Percentiles rank a stretch among this genome's conserved stretches.
These are phyloP conservation scores for Metschnikowia kunwiensis DNA, from an alignment of 805 yeast species.

Conservation along the genomic window DNA sequence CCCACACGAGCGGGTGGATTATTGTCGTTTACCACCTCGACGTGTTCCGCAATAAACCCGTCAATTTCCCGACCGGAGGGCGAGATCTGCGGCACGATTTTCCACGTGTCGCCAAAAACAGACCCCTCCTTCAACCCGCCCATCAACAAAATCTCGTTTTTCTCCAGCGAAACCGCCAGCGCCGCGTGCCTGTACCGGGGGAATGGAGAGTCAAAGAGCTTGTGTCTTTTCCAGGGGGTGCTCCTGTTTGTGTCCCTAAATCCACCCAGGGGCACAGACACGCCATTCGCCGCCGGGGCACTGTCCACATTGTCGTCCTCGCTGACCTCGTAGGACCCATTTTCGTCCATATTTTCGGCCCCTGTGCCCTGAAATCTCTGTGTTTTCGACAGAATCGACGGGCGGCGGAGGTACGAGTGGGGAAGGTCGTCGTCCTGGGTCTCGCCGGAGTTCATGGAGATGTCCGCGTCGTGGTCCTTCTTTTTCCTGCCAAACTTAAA, in stretches of 20 bases:
- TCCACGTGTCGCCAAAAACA: slow-evolving; percentile 96
- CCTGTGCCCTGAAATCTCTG: no score
- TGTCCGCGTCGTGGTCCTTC: slow-evolving; percentile 27
- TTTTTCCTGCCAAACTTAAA: slow-evolving; percentile 55
- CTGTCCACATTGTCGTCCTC: background rate
- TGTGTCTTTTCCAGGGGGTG: slow-evolving; percentile 66
- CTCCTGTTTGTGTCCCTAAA: background rate
- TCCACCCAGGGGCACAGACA: background rate
- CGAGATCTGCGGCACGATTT: slow-evolving; percentile 51
- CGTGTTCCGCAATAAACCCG: slow-evolving; percentile 30
- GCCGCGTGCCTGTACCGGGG: slow-evolving; percentile 95
- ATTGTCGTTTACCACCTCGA: slow-evolving; percentile 58
- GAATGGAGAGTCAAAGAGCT: slow-evolving; percentile 74
- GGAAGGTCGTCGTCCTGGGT: slow-evolving; percentile 3
- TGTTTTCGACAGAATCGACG: slow-evolving; percentile 15
- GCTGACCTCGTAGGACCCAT: background rate
- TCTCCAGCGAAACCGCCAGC: slow-evolving; percentile 61
- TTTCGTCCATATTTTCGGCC: background rate
- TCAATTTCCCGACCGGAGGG: slow-evolving; percentile 20
- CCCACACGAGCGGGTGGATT: slow-evolving; percentile 97
- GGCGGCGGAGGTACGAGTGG: slow-evolving; percentile 17
- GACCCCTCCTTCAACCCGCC: slow-evolving; percentile 93
- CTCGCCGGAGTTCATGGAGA: slow-evolving; percentile 15
- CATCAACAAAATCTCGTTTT: slow-evolving; percentile 81
- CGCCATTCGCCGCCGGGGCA: background rate